phyloP scores from a whole-genome alignment of 768 basidiomycete genomes.

The Saitozyma podzolica region DNA sequence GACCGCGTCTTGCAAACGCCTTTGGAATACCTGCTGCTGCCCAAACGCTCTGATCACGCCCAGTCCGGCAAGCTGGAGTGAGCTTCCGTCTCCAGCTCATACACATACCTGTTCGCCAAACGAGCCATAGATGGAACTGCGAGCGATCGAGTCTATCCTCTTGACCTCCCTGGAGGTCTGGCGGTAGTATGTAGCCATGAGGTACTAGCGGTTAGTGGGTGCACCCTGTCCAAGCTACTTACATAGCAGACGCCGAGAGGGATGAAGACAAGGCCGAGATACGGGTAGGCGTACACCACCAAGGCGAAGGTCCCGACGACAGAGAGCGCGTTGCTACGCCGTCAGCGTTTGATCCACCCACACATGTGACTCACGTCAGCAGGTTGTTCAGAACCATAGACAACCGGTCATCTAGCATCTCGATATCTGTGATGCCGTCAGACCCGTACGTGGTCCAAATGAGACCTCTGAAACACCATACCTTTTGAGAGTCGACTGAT shows the following conservation, averaged over 20 bases:
- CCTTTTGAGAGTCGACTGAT: slow-evolving; percentile 54
- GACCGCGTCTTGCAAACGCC: slow-evolving; percentile 25
- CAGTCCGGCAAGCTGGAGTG: slow-evolving; percentile 23
- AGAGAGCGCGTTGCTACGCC: slow-evolving; percentile 23
- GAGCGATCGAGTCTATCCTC: slow-evolving; percentile 31
- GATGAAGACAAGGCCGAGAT: slow-evolving; percentile 41
- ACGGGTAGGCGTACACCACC: slow-evolving; percentile 42
- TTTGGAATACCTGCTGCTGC: slow-evolving; percentile 23
- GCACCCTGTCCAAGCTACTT: not conserved
- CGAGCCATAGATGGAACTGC: slow-evolving; percentile 29
- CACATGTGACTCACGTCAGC: slow-evolving; percentile 17
- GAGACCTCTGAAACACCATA: slow-evolving; percentile 56
- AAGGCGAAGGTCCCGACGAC: slow-evolving; percentile 48
- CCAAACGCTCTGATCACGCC: slow-evolving; percentile 40
- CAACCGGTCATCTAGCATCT: slow-evolving; percentile 44
- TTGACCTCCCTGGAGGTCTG: slow-evolving; percentile 35
- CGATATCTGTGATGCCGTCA: slow-evolving; percentile 33
- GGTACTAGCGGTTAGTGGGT: slow-evolving; percentile 13
- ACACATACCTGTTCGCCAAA: slow-evolving; percentile 31
- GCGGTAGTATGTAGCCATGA: slow-evolving; percentile 35
- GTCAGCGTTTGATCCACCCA: slow-evolving; percentile 10
- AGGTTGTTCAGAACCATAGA: slow-evolving; percentile 19
- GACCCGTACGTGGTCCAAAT: slow-evolving; percentile 53
- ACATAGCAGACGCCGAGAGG: slow-evolving; percentile 32
- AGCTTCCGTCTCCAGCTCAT: not conserved